Base-by-base conservation (phyloP, 768 basidiomycete species). In the Termitomyces sp. region DNA sequence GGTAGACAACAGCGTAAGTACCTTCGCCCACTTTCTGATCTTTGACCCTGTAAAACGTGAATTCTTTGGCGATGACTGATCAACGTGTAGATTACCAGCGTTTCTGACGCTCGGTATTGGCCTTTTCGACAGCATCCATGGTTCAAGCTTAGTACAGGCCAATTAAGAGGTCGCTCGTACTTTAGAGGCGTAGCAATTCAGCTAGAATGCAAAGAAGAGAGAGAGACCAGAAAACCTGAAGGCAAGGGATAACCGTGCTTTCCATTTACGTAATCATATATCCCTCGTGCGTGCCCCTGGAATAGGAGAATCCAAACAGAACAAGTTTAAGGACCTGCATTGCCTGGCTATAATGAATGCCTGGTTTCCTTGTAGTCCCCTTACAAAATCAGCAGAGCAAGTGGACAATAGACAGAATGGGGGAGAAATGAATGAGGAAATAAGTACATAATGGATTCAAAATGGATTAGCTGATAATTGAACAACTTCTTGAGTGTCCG, bases 1-100 rank as follows among this genome's bases (percentile, higher is more conserved):
- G 81, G 72, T 96, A 98, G 2, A 98, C 94, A 46, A 95, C 94
- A 53, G 96, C 95, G 70, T 94, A 99, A 14, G 95, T 90, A 72
- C 97, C 97, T 71, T 92, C 90, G 64, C 90, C 90, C 55, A 92
- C 82, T 69, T 92, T 92, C 65, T 80, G 81, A 67, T 89, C 89
- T 66, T 92, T 92, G 14, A 78, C 76, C 90, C 90, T 92, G 62
- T 33, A 14, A 22, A 56, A 60, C 46, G 57, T 60, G 16, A 46
- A 50, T 9, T 5, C 18, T 22, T 18, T 3, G 24, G 47, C 54
- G 33, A n/a, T 54, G 30, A 24, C 48, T 56, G 41, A 38, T 10
- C 5, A 35, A 30, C 16, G 16, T 30, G 65, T 71, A 18, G 20
- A 22, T 54, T 63, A 85, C 88, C 88, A 90, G 76, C 77, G 71